These are phyloP conservation scores for Leishmania lainsoni DNA, from an alignment of 208 protist genomes.

Conservation along the genomic window DNA sequence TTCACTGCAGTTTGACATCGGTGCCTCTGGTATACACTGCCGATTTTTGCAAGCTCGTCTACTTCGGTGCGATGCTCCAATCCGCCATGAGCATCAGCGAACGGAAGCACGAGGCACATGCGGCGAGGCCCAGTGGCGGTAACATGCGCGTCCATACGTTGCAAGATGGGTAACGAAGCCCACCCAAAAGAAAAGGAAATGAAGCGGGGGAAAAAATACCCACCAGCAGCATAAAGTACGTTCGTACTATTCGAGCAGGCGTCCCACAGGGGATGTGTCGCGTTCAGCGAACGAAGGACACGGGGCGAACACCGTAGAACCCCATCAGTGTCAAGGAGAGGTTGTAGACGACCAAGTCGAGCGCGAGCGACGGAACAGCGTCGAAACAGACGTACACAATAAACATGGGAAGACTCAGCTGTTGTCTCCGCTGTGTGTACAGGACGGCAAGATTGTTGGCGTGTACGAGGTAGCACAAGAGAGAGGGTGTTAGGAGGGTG, in stretches of 20 bases:
- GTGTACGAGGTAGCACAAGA: constrained; percentile 55
- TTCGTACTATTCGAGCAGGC: background rate
- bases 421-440: constrained; percentile 26
- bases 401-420: constrained; percentile 44
- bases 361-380: constrained; percentile 55
- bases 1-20: no score
- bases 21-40: background rate
- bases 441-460: constrained; percentile 36
- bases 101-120: background rate
- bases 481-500: constrained; percentile 36
- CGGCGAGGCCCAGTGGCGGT: background rate
- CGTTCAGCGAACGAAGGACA: constrained; percentile 12
- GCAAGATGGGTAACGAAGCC: background rate
- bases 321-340: constrained; percentile 16
- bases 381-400: constrained; percentile 69
- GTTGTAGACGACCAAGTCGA: constrained; percentile 48
- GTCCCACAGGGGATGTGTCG: background rate
- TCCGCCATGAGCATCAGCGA: background rate
- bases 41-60: background rate
- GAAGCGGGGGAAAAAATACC: background rate
- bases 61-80: background rate
- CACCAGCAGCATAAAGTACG: background rate
- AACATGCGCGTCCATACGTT: background rate
- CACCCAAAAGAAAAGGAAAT: background rate
- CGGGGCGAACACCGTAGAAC: constrained; percentile 8